Evolutionary conservation across 2,329 filamentous ascomycete species (phyloP).

Genomic region (Mycogone perniciosa): DNA sequence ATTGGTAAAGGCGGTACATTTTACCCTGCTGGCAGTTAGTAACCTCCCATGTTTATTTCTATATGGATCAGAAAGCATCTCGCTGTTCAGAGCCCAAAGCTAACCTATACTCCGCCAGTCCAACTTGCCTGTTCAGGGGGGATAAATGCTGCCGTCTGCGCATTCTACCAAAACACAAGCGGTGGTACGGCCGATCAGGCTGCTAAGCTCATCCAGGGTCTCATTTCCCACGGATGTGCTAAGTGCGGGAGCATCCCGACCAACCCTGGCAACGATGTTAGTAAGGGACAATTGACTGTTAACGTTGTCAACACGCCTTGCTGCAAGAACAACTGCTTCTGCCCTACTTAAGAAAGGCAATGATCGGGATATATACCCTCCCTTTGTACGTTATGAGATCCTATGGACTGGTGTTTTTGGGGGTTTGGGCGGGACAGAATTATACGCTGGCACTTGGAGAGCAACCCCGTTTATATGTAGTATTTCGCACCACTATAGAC

Average conservation of each 20-base stretch:
- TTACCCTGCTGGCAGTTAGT: conserved; percentile 12
- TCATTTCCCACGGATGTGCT: conserved; percentile 14
- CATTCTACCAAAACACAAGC: conserved; percentile 16
- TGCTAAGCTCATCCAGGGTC: conserved; percentile 10
- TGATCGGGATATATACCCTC: neutral
- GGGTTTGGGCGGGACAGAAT: no score
- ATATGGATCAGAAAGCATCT: no score
- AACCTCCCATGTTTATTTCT: neutral
- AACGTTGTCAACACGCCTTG: conserved; percentile 14
- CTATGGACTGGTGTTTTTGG: no score
- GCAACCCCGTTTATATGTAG: no score
- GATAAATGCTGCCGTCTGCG: conserved; percentile 13
- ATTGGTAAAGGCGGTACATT: conserved; percentile 11
- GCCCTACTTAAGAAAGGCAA: neutral
- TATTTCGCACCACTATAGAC: no score
- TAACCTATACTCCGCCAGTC: neutral
- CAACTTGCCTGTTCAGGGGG: conserved; percentile 16
- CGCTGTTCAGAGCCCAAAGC: no score
- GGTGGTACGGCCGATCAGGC: conserved; percentile 14
- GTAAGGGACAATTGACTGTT: conserved; percentile 16
- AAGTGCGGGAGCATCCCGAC: conserved; percentile 17
- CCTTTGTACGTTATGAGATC: no score
- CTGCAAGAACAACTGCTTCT: conserved; percentile 15
- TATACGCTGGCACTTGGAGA: no score
- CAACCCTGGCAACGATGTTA: conserved; percentile 14